Conservation (phyloP, 2,329 filamentous ascomycete species). For the Colletotrichum higginsianum region DNA sequence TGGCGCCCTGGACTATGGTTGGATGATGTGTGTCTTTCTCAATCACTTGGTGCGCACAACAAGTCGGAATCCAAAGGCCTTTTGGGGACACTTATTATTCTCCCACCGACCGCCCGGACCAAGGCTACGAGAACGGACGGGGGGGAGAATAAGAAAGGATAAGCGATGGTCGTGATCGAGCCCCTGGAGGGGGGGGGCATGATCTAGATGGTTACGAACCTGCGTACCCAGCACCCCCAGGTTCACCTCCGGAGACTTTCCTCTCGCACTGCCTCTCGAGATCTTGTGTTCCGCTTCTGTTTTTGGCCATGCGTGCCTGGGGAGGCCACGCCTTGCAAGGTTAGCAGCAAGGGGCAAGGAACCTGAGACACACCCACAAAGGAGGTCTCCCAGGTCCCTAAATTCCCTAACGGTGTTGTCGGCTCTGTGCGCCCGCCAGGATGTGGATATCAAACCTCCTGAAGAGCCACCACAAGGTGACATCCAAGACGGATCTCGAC, state of each 20-base stretch:
- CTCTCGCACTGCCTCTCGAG: slow-evolving; percentile 33
- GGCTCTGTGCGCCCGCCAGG: slow-evolving; percentile 38
- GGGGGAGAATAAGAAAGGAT: slow-evolving; percentile 5
- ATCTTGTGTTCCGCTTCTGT: slow-evolving; percentile 6
- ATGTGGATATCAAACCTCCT: slow-evolving; percentile 40
- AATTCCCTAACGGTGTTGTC: slow-evolving; percentile 33
- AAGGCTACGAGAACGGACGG: slow-evolving; percentile 22
- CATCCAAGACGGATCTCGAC: slow-evolving; percentile 27
- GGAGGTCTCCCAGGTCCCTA: slow-evolving; percentile 13
- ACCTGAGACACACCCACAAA: slow-evolving; percentile 39
- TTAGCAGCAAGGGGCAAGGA: slow-evolving; percentile 37
- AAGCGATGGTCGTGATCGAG: slow-evolving; percentile 15
- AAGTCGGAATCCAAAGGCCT: slow-evolving; percentile 8
- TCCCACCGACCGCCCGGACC: slow-evolving; percentile 19
- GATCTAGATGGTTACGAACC: slow-evolving; percentile 29
- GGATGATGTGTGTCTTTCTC: slow-evolving; percentile 20
- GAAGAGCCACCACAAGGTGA: slow-evolving; percentile 35
- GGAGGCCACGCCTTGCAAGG: slow-evolving; percentile 41
- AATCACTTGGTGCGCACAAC: slow-evolving; percentile 26
- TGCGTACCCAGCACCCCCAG: slow-evolving; percentile 27
- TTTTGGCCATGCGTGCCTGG: slow-evolving; percentile 36
- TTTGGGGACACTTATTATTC: slow-evolving; percentile 10
- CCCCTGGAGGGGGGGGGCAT: not conserved
- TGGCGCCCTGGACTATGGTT: not conserved
- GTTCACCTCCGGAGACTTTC: slow-evolving; percentile 38